Percentiles rank a stretch among this genome's conserved stretches.
These are phyloP conservation scores for Microstegium vimineum DNA, from an alignment of 176 grass and related monocot species.

Conservation along the genomic window DNA sequence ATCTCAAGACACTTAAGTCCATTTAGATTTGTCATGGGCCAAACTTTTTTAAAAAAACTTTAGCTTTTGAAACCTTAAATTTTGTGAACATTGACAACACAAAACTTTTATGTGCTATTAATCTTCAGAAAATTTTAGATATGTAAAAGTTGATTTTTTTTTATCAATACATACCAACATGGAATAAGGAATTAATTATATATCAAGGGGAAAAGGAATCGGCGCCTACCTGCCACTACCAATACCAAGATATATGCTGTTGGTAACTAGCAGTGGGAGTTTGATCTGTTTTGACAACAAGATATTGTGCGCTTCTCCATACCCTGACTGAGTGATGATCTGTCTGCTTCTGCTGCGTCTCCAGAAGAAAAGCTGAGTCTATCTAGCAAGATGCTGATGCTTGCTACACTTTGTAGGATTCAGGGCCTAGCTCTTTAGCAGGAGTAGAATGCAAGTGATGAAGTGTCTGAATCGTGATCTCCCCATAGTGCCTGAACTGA, in stretches of 20 bases:
- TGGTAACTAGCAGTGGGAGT: background rate
- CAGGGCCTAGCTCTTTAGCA: background rate
- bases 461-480: background rate
- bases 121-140: too few relatives aligned
- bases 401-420: background rate
- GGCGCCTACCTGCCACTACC: background rate
- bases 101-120: too few relatives aligned
- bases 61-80: background rate
- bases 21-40: too few relatives aligned
- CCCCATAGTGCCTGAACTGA: background rate
- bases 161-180: background rate
- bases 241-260: background rate
- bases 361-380: background rate
- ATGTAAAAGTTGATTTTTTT: background rate
- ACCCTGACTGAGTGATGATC: background rate
- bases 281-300: background rate
- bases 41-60: background rate
- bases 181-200: background rate
- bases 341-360: background rate
- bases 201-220: background rate
- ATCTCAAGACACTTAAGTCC: too few relatives aligned
- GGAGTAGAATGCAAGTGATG: background rate
- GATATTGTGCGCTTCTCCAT: background rate
- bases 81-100: too few relatives aligned
- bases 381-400: background rate